Evolutionary conservation across 768 basidiomycete genomes (phyloP), one percentile per base, ranked within the genome.

Genomic region (Fistulinella prunicolor): DNA sequence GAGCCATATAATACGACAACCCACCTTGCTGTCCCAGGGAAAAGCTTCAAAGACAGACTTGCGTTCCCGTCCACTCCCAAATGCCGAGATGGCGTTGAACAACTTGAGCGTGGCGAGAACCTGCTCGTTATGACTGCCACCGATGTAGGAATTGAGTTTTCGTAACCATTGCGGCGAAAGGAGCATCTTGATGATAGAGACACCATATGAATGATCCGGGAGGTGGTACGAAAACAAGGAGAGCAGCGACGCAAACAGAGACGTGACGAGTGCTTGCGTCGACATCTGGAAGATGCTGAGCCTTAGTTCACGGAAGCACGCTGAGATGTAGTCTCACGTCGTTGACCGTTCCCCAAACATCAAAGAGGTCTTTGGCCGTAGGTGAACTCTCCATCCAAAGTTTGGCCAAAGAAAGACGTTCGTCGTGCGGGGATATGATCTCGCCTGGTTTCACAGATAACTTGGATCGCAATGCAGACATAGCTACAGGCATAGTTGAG

Each of bases 1-100:
- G 10, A 17, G 21, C 0, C 16, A 17, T 23, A 3, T 35, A 9
- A 49, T 10, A 23, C 10, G 19, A 28, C 10, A 7, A 1, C 67
- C 2, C 44, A 83, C 89, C 74, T 89, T 91, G 24, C 76, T 73
- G 48, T 88, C 87, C 89, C 89, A 92, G 6, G 80, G 78, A 65
- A 92, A 89, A 0, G 73, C 73, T 45, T 90, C 89, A 22, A 84
- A 64, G 2, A 88, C 72, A 0, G 71, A 58, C 52, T 79, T 84
- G 42, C 78, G 74, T 52, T 90, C 86, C 20, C 75, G 67, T 16
- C 87, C 86, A 20, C 85, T 77, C 2, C 76, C 83, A 59, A 85
- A 90, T 0, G 64, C 61, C 2, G 85, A 82, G 56, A 90, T 73
- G 0, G 70, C 66, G 50, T 80, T 75, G 60, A 81, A 82, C 16